Evolutionary conservation across 2,329 filamentous ascomycete genomes (phyloP).

Genomic region (Alternaria solani): DNA sequence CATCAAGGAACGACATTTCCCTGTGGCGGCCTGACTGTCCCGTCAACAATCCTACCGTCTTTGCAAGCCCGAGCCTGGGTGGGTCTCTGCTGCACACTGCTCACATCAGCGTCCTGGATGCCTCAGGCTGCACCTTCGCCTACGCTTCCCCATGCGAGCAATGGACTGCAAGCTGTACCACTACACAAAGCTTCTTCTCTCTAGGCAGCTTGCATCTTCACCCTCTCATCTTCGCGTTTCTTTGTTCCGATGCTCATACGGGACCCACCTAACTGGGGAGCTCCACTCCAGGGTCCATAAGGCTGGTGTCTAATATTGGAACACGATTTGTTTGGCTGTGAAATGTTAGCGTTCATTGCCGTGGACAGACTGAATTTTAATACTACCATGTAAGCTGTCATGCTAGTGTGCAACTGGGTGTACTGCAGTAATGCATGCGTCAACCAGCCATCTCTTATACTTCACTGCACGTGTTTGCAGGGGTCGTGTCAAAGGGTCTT

Average conservation of each 20-base stretch:
- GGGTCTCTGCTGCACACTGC: constrained; percentile 6
- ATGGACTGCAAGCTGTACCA: neutral
- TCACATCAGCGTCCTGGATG: constrained; percentile 21
- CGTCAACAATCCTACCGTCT: constrained; percentile 6
- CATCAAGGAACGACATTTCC: constrained; percentile 10
- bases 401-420: too few relatives aligned
- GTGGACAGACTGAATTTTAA: neutral
- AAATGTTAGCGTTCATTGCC: neutral
- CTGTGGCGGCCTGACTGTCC: neutral
- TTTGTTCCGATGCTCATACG: constrained; percentile 5
- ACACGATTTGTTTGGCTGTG: neutral
- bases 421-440: neutral
- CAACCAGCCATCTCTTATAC: neutral
- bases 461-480: neutral
- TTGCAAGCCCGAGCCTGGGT: constrained; percentile 7
- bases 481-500: neutral
- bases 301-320: constrained; percentile 13
- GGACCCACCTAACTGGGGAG: constrained; percentile 5
- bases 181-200: neutral
- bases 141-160: constrained; percentile 11
- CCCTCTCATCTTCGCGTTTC: constrained; percentile 2
- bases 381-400: neutral
- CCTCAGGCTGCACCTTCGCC: constrained; percentile 10
- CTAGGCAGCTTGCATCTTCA: neutral
- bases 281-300: constrained; percentile 14